Base-by-base conservation (phyloP, 371 early-diverging fungal genomes). In the Mucor velutinosus region DNA sequence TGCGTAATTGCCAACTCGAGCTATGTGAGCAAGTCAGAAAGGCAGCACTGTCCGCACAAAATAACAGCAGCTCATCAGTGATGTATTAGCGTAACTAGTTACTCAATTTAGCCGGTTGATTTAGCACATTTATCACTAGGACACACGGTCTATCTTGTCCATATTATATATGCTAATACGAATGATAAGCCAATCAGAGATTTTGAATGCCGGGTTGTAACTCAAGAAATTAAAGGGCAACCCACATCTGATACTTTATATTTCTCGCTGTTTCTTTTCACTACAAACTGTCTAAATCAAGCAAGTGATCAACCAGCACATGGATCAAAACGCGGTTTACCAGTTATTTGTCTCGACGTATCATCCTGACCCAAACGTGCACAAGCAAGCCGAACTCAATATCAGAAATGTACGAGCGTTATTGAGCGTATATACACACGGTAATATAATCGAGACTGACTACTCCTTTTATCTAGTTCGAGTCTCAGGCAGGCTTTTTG, bases 331-430 rank as follows among this genome's bases (percentile, higher is more conserved):
- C 69, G 65, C 78, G 37, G 78, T 88, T 58, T 85, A 85, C 55
- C 87, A 88, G 75, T 80, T 93, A 51, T 92, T 94, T 75, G 87
- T 85, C 65, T 88, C 92, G 17, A 93, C 93, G 12, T 88, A 87
- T 77, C 88, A 92, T 78, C 88, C 93, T 35, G 94, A 93, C 72
- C 89, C 88, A n/a, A 85, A 84, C 74, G 78, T 89, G 19, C 92
- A 87, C 74, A 88, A 84, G 65, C 89, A 89, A 68, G 94, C 92
- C 11, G 94, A 94, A 67, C 62, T 81, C 51, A 81, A 74, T 64
- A 76, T 82, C 49, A 70, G 78, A 74, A 76, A 73, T 58, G 83
- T 81, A 76, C 41, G 72, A 62, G 21, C 17, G 25, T 23, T 47
- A 19, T 62, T 17, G 1, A 53, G 15, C 6, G 11, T 51, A 23